These are phyloP conservation scores for Brachypodium distachyon DNA, from an alignment of 202 grass and related monocot genomes.

Conservation along the genomic window DNA sequence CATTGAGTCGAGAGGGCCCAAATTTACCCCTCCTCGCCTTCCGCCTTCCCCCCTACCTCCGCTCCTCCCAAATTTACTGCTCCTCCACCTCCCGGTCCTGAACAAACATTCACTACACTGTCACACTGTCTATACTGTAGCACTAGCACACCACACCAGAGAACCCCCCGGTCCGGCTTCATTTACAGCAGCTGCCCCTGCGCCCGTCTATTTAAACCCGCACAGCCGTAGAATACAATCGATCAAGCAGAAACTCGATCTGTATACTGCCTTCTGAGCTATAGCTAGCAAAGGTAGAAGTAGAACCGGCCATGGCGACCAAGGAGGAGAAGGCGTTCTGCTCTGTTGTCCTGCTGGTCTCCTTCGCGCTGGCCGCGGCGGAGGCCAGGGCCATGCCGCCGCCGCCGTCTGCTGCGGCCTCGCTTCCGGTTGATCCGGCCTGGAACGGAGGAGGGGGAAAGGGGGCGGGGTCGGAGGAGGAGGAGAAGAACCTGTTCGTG, in stretches of 20 bases:
- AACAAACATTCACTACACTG: background rate
- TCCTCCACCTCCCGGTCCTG: no score
- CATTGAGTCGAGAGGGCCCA: no score
- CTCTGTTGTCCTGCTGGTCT: background rate
- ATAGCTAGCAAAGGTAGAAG: no score
- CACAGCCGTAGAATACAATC: no score
- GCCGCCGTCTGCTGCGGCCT: background rate
- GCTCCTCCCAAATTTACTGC: background rate
- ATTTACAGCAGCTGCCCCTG: background rate
- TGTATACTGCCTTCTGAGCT: no score
- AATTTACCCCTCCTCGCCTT: no score
- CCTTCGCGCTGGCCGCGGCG: background rate
- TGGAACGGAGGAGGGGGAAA: background rate
- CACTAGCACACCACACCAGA: no score
- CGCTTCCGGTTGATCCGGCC: background rate
- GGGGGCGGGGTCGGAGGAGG: background rate
- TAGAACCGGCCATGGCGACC: conserved; percentile 10
- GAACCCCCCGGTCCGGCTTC: background rate
- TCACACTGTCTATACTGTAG: no score
- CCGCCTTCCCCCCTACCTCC: background rate
- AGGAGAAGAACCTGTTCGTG: conserved; percentile 43
- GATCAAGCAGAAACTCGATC: no score
- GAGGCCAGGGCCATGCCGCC: conserved; percentile 3
- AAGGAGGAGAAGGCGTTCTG: background rate
- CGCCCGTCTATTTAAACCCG: background rate